Conservation (phyloP, 192 early-diverging fungal genomes). For the Coemansia javaensis region DNA sequence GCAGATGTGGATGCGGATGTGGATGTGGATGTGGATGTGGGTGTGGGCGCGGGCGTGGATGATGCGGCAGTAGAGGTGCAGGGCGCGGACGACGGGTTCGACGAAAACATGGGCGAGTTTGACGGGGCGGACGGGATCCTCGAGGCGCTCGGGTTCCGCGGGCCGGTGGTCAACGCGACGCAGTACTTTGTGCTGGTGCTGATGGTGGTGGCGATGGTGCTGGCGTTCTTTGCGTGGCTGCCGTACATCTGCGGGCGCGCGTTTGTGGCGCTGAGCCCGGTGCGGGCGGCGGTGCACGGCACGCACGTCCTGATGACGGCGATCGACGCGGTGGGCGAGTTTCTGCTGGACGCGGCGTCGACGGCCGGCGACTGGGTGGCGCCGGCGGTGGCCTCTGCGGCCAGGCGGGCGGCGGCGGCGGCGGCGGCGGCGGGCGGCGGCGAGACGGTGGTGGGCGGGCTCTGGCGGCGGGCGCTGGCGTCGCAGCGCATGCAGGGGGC, state of each 20-base stretch:
- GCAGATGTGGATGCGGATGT: too few species aligned
- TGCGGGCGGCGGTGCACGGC: slow-evolving; percentile 55
- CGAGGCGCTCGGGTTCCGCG: slow-evolving; percentile 88
- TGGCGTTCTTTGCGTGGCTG: slow-evolving; percentile 67
- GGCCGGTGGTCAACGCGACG: slow-evolving; percentile 69
- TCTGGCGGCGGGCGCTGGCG: slow-evolving; percentile 1
- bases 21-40: too few species aligned
- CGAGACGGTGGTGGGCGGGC: too few species aligned
- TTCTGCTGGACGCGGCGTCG: slow-evolving; percentile 20
- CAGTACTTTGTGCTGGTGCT: slow-evolving; percentile 81
- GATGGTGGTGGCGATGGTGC: slow-evolving; percentile 63
- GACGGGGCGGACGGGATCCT: slow-evolving; percentile 72
- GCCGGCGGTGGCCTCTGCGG: too few species aligned
- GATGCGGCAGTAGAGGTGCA: background rate
- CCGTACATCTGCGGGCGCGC: slow-evolving; percentile 56
- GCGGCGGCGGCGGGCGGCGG: too few species aligned
- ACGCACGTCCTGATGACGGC: slow-evolving; percentile 65
- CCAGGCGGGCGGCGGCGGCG: too few species aligned
- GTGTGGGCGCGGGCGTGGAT: background rate
- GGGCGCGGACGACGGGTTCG: slow-evolving; percentile 42
- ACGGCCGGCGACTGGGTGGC: too few species aligned
- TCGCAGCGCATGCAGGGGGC: slow-evolving; percentile 10
- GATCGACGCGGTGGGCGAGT: slow-evolving; percentile 22
- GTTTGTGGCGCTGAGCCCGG: slow-evolving; percentile 23
- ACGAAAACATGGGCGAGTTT: slow-evolving; percentile 53